A percentile compares a stretch with the other conserved stretches of the same genome.
Evolutionary conservation across 192 early-diverging fungal genomes (phyloP).

Genomic region (Fimicolochytrium jonesii): DNA sequence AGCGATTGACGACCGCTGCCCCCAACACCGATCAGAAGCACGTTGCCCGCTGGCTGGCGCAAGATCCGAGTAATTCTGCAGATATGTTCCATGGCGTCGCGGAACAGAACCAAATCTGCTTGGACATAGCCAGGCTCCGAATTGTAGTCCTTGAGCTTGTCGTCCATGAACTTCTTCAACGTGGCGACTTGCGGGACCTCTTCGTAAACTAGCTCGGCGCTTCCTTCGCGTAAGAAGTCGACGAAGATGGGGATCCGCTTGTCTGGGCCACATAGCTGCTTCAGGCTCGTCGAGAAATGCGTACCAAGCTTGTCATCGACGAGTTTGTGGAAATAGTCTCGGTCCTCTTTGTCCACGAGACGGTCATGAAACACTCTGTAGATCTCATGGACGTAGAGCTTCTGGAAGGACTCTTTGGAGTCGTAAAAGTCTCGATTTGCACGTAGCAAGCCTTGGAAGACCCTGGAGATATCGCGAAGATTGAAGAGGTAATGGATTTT

Average conservation of each 20-base stretch:
- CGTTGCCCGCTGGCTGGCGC: slow-evolving; percentile 48
- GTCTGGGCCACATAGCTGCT: slow-evolving; percentile 47
- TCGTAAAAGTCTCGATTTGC: slow-evolving; percentile 54
- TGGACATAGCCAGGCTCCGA: slow-evolving; percentile 47
- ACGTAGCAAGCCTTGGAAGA: slow-evolving; percentile 55
- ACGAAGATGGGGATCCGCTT: slow-evolving; percentile 51
- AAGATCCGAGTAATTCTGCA: slow-evolving; percentile 54
- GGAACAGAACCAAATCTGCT: slow-evolving; percentile 51
- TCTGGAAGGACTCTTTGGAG: slow-evolving; percentile 44
- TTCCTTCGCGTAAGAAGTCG: slow-evolving; percentile 44
- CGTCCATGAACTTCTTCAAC: slow-evolving; percentile 48
- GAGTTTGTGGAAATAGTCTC: slow-evolving; percentile 46
- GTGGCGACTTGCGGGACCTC: slow-evolving; percentile 43
- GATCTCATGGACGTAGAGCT: slow-evolving; percentile 56
- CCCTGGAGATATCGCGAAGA: slow-evolving; percentile 56
- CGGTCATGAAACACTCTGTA: slow-evolving; percentile 53
- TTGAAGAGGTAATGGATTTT: slow-evolving; percentile 63
- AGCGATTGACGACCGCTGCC: slow-evolving; percentile 50
- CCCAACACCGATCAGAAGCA: slow-evolving; percentile 54
- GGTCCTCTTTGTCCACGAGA: slow-evolving; percentile 49
- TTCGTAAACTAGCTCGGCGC: slow-evolving; percentile 43
- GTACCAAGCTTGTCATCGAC: slow-evolving; percentile 51
- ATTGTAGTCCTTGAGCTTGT: slow-evolving; percentile 56
- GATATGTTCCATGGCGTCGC: slow-evolving; percentile 58
- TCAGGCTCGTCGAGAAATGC: slow-evolving; percentile 40